These are phyloP conservation scores for Aspergillus sp. DNA, from an alignment of 2,329 filamentous ascomycete genomes.

Conservation along the genomic window DNA sequence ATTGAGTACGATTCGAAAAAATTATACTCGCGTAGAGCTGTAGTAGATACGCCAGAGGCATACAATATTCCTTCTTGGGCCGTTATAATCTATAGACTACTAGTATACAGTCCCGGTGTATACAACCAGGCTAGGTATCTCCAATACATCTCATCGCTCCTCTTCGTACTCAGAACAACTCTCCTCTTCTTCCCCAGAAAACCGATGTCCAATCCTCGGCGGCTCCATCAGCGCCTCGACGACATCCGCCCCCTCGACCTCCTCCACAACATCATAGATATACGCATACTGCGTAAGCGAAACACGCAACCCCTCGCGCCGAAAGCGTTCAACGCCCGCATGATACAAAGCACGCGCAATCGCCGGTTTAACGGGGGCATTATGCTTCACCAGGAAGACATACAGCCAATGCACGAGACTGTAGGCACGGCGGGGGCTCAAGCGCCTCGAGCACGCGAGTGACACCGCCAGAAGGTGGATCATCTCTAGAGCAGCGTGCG, in stretches of 20 bases:
- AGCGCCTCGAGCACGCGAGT: slow-evolving; percentile 41
- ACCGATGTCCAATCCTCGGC: slow-evolving; percentile 20
- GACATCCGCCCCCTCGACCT: slow-evolving; percentile 47
- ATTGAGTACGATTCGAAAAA: not conserved
- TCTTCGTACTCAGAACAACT: not conserved
- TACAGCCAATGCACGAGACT: slow-evolving; percentile 52
- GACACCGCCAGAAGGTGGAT: slow-evolving; percentile 50
- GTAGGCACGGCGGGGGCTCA: slow-evolving; percentile 46
- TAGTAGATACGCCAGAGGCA: not conserved
- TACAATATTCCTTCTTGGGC: not conserved
- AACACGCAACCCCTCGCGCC: slow-evolving; percentile 40
- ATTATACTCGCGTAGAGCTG: too few relatives aligned
- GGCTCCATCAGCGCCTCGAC: slow-evolving; percentile 33
- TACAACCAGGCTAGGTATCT: not conserved
- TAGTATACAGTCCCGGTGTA: not conserved
- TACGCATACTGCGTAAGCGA: slow-evolving; percentile 42
- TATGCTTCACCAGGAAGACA: slow-evolving; percentile 44
- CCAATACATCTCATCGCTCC: too few relatives aligned
- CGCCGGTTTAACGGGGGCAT: slow-evolving; percentile 45
- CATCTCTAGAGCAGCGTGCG: slow-evolving; percentile 43
- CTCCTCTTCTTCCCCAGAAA: not conserved
- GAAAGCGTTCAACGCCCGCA: slow-evolving; percentile 50
- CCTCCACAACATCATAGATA: slow-evolving; percentile 46
- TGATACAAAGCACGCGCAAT: slow-evolving; percentile 54
- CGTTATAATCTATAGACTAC: not conserved